phyloP scores from a whole-genome alignment of 139 green algal genomes.

The Micractinium sp. region DNA sequence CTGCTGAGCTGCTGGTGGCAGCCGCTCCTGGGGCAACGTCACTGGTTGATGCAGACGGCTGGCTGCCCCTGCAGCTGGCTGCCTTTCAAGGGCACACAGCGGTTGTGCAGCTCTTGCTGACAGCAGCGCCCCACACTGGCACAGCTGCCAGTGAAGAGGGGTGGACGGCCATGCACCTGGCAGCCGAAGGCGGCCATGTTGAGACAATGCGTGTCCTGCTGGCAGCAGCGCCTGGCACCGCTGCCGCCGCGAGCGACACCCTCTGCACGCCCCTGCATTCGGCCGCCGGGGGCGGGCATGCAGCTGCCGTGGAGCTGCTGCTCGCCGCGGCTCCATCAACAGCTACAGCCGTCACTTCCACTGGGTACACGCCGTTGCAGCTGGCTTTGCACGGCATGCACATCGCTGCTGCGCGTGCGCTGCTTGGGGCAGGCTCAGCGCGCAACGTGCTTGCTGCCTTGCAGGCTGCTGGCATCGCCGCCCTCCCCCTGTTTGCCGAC shows the following conservation, averaged over 20 bases:
- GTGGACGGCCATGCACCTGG: too few relatives aligned
- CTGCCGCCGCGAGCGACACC: too few relatives aligned
- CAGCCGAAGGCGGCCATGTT: too few relatives aligned
- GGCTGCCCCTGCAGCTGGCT: not conserved
- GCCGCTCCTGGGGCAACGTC: not conserved
- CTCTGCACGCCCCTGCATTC: too few relatives aligned
- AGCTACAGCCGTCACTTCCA: too few relatives aligned
- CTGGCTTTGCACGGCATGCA: not conserved
- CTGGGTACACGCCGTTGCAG: too few relatives aligned
- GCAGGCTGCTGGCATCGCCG: not conserved
- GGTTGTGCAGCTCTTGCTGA: too few relatives aligned
- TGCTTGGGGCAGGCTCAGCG: not conserved
- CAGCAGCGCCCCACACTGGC: too few relatives aligned
- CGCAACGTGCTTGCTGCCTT: not conserved
- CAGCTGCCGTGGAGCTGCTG: not conserved
- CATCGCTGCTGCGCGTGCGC: not conserved
- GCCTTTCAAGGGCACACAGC: too few relatives aligned
- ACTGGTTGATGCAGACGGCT: not conserved
- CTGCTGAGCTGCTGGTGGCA: too few relatives aligned
- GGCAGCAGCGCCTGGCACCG: not conserved
- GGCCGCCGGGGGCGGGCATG: not conserved
- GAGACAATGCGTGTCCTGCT: not conserved
- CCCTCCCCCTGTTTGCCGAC: not conserved
- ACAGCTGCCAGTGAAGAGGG: too few relatives aligned
- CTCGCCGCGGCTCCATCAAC: not conserved